Evolutionary conservation across 2,329 filamentous ascomycete species (phyloP).

Genomic region (Microdochium bolleyi): DNA sequence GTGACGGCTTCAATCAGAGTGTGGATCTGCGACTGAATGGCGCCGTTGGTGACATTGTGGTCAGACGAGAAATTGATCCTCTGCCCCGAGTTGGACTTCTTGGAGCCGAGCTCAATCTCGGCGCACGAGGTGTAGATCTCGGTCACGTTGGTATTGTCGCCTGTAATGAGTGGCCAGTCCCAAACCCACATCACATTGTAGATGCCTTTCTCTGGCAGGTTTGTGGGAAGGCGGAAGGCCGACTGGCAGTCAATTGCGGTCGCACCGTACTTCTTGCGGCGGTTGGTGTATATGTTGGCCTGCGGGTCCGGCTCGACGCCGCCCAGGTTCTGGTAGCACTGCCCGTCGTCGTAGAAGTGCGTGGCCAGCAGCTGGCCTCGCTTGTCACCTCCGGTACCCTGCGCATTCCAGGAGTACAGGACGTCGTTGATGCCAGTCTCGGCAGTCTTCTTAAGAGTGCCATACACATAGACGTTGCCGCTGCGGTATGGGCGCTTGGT

Average conservation of each 20-base stretch:
- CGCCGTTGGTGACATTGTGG: slow-evolving; percentile 17
- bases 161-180: slow-evolving; percentile 70
- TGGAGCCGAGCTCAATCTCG: slow-evolving; percentile 21
- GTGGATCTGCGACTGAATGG: slow-evolving; percentile 36
- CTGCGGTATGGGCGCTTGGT: slow-evolving; percentile 53
- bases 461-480: slow-evolving; percentile 70
- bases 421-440: slow-evolving; percentile 33
- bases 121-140: slow-evolving; percentile 52
- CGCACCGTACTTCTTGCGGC: slow-evolving; percentile 49
- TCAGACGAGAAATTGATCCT: slow-evolving; percentile 28
- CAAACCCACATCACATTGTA: slow-evolving; percentile 95
- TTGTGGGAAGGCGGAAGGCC: slow-evolving; percentile 65
- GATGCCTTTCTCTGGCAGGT: slow-evolving; percentile 51
- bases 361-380: slow-evolving; percentile 69
- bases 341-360: slow-evolving; percentile 81
- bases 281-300: slow-evolving; percentile 43
- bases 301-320: slow-evolving; percentile 14
- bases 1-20: slow-evolving; percentile 25
- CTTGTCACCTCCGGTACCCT: slow-evolving; percentile 73
- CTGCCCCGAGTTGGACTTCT: slow-evolving; percentile 21
- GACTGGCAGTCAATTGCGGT: slow-evolving; percentile 71
- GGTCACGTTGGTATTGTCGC: slow-evolving; percentile 33
- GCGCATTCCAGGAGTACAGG: slow-evolving; percentile 67
- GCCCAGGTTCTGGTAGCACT: slow-evolving; percentile 76
- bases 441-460: slow-evolving; percentile 41